A percentile compares a stretch with the other conserved stretches of the same genome.
These are phyloP conservation scores for Ogataea polymorpha DNA, from an alignment of 805 yeast species.

Conservation along the genomic window DNA sequence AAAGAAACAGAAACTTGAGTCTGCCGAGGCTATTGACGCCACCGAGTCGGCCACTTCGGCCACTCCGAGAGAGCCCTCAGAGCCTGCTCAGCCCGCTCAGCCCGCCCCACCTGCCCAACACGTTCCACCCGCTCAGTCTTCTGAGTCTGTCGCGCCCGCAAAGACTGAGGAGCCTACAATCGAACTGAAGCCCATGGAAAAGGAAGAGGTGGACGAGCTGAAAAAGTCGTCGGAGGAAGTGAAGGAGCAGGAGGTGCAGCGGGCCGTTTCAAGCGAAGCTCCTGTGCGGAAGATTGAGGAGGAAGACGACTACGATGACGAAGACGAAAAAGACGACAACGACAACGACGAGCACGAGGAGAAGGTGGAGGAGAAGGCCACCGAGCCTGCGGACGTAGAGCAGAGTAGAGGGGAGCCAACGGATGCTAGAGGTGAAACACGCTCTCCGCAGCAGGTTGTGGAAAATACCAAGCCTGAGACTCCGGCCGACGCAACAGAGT, in stretches of 20 bases:
- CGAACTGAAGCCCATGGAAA: constrained; percentile 32
- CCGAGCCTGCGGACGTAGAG: neutral
- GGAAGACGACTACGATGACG: constrained; percentile 38
- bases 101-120: neutral
- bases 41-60: neutral
- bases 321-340: constrained; percentile 12
- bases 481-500: neutral
- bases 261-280: constrained; percentile 21
- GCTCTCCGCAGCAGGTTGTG: no score
- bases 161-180: constrained; percentile 17
- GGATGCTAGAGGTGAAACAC: no score
- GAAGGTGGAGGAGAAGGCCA: neutral
- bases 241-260: constrained; percentile 15
- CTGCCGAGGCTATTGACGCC: constrained; percentile 1
- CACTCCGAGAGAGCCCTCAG: constrained; percentile 1
- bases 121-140: neutral
- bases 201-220: constrained; percentile 29
- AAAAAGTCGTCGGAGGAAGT: constrained; percentile 16
- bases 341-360: neutral
- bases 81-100: constrained; percentile 1
- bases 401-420: neutral
- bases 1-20: constrained; percentile 15
- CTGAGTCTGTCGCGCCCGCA: constrained; percentile 1
- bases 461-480: neutral
- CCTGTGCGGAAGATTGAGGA: constrained; percentile 36